Evolutionary conservation across 345 rosid species (phyloP).

Genomic region (Brassica juncea): DNA sequence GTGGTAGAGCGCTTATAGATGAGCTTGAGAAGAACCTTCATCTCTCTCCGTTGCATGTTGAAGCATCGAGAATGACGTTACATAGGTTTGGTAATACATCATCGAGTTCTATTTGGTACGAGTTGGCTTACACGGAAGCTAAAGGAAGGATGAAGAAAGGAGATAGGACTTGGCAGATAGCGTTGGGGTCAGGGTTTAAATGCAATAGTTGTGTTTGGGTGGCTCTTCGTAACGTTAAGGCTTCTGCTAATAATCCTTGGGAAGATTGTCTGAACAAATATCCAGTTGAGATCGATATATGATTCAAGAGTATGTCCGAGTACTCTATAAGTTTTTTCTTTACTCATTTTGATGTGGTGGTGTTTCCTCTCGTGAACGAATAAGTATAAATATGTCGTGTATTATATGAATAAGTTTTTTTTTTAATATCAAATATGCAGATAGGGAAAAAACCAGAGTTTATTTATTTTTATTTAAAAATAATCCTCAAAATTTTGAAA

Average conservation of each 20-base stretch:
- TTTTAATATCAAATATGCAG: neutral
- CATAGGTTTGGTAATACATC: constrained; percentile 69
- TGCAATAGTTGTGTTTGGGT: constrained; percentile 63
- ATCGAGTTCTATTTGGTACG: constrained; percentile 67
- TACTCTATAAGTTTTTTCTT: neutral
- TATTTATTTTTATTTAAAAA: too few relatives aligned
- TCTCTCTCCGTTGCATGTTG: constrained; percentile 54
- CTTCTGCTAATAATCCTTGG: constrained; percentile 54
- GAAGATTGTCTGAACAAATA: constrained; percentile 46
- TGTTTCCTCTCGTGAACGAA: neutral
- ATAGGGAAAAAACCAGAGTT: neutral
- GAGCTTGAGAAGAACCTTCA: constrained; percentile 58
- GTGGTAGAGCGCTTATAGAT: constrained; percentile 61
- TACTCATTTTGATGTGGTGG: neutral
- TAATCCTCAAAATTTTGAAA: neutral
- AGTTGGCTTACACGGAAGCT: constrained; percentile 56
- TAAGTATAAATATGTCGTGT: neutral
- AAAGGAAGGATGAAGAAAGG: constrained; percentile 63
- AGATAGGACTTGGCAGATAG: constrained; percentile 66
- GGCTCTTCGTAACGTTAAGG: constrained; percentile 44
- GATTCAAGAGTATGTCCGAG: neutral
- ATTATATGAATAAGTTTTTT: neutral
- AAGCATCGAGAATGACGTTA: constrained; percentile 69
- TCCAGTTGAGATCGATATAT: constrained; percentile 40
- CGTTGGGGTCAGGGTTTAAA: constrained; percentile 69